Conservation (phyloP, 352 stramenopile genomes). For the Pythium myriotylum region DNA sequence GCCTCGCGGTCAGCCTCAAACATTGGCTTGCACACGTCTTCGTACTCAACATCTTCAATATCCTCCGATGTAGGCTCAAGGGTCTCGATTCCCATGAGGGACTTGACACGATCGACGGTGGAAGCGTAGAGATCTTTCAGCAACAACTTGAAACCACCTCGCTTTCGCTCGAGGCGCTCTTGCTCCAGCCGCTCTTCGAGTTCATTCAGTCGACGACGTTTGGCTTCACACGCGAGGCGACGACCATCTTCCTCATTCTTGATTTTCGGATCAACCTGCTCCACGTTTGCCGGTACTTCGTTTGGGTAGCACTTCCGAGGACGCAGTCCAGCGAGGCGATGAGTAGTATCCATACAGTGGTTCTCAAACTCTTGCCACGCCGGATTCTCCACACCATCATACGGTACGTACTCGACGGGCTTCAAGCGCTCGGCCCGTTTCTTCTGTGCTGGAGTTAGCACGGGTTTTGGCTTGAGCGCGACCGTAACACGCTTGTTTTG, state of each 20-base stretch:
- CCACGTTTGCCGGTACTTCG: constrained; percentile 53
- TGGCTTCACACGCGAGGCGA: constrained; percentile 65
- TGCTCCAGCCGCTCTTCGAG: constrained; percentile 25
- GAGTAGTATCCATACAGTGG: constrained; percentile 65
- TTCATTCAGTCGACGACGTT: constrained; percentile 50
- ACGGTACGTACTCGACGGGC: constrained; percentile 53
- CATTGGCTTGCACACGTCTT: constrained; percentile 56
- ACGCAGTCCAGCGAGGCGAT: constrained; percentile 42
- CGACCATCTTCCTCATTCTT: constrained; percentile 63
- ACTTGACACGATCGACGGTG: constrained; percentile 29
- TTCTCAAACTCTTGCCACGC: constrained; percentile 54
- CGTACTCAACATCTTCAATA: constrained; percentile 69
- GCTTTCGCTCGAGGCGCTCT: constrained; percentile 27
- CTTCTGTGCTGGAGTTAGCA: constrained; percentile 18
- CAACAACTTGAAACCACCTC: constrained; percentile 18
- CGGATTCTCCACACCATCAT: constrained; percentile 43
- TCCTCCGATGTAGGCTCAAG: constrained; percentile 49
- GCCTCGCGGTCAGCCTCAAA: constrained; percentile 27
- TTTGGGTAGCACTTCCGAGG: constrained; percentile 46
- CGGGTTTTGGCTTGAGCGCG: constrained; percentile 35
- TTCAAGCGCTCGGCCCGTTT: constrained; percentile 15
- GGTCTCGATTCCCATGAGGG: constrained; percentile 37
- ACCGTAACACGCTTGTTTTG: constrained; percentile 50
- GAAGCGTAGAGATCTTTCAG: constrained; percentile 9
- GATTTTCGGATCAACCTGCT: constrained; percentile 31